phyloP scores from a whole-genome alignment of 2,329 filamentous ascomycete species.

The Talaromyces piceae region DNA sequence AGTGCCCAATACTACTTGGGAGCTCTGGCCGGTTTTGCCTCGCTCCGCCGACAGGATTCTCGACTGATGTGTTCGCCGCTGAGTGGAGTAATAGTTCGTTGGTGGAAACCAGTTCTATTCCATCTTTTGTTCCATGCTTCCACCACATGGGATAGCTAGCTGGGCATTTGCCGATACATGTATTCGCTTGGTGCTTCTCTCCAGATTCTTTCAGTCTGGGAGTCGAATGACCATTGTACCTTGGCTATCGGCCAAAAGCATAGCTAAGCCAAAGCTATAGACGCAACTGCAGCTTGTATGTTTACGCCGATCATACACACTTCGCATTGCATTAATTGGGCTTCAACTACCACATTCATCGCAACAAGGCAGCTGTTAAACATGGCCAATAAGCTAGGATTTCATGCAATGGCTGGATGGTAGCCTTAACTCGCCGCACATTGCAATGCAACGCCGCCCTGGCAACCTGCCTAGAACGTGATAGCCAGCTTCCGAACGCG shows the following conservation, averaged over 20 bases:
- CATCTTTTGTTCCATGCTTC: neutral
- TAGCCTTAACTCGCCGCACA: neutral
- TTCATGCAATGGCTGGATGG: too few species aligned
- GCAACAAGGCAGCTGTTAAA: neutral
- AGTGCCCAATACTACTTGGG: neutral
- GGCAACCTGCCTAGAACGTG: conserved; percentile 3
- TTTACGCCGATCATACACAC: too few species aligned
- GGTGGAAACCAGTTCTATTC: neutral
- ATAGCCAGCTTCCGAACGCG: neutral
- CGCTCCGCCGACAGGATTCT: neutral
- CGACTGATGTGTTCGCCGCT: neutral
- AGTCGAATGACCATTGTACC: neutral
- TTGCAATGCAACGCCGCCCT: conserved; percentile 1
- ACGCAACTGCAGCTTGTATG: neutral
- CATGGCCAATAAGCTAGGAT: neutral
- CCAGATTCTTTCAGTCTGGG: neutral
- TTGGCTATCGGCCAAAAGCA: neutral
- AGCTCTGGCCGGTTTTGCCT: neutral
- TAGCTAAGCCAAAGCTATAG: neutral
- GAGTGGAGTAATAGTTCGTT: neutral
- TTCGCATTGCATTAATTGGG: too few species aligned
- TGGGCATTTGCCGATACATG: too few species aligned
- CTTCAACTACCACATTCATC: too few species aligned
- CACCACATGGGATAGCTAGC: neutral
- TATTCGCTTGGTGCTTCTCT: neutral